These are phyloP conservation scores for Venturia asperata DNA, from an alignment of 2,329 filamentous ascomycete species.

Conservation along the genomic window DNA sequence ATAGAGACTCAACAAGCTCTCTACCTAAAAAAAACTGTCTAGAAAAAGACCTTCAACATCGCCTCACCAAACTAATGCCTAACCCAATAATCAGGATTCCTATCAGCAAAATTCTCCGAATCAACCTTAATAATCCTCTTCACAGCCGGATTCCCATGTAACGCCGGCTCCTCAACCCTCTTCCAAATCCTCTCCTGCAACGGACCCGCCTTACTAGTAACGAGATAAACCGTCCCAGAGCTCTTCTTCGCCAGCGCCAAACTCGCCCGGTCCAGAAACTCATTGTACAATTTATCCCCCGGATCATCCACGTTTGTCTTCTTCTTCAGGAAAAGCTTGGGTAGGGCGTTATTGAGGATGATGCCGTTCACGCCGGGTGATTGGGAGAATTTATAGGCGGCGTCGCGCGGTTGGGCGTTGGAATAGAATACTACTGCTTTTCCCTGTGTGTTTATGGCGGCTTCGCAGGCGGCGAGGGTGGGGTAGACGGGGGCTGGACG, in stretches of 20 bases:
- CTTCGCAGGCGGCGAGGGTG: not conserved
- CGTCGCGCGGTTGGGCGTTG: not conserved
- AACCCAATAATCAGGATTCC: not conserved
- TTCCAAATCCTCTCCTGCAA: not conserved
- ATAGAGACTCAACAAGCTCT: too few relatives aligned
- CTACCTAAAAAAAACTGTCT: too few relatives aligned
- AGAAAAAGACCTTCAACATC: too few relatives aligned
- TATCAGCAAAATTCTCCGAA: not conserved
- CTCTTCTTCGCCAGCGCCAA: not conserved
- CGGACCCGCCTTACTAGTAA: not conserved
- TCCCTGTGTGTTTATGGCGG: not conserved
- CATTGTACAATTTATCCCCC: not conserved
- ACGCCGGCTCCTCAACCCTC: not conserved
- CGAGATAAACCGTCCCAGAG: not conserved
- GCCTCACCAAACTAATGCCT: too few relatives aligned
- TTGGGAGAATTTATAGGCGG: not conserved
- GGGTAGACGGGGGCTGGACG: not conserved
- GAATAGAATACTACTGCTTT: not conserved
- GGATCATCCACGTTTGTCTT: not conserved
- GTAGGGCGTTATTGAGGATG: not conserved
- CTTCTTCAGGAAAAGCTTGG: not conserved
- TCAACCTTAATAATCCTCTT: not conserved
- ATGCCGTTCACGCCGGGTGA: not conserved
- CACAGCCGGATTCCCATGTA: not conserved
- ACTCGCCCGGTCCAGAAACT: not conserved